These are phyloP conservation scores for Apiospora aurea DNA, from an alignment of 2,329 filamentous ascomycete genomes.

Conservation along the genomic window DNA sequence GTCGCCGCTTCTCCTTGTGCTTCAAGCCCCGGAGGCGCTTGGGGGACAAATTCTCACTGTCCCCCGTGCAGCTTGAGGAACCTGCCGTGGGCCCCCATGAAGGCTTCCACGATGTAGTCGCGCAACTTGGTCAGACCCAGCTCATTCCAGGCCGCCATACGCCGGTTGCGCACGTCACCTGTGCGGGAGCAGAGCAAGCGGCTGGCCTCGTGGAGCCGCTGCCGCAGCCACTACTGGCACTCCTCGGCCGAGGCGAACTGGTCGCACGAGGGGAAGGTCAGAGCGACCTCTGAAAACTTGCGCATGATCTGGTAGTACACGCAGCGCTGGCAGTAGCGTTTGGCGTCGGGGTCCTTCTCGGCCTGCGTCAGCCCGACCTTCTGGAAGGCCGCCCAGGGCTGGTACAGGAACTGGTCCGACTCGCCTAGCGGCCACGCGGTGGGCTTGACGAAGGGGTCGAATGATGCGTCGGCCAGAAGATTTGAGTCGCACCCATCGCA, in stretches of 20 bases:
- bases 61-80: no score
- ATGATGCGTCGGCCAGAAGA: not conserved
- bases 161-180: not conserved
- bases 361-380: not conserved
- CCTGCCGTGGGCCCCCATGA: no score
- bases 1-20: no score
- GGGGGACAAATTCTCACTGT: no score
- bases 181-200: not conserved
- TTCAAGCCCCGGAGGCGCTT: no score
- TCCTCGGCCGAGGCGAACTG: not conserved
- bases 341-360: not conserved
- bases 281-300: not conserved
- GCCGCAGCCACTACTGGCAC: no score
- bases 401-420: not conserved
- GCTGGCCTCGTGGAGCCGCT: not conserved
- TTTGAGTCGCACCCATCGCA: not conserved
- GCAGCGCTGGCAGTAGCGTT: not conserved
- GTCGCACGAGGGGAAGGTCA: not conserved
- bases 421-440: not conserved
- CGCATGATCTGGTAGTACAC: not conserved
- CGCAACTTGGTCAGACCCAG: no score
- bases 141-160: not conserved
- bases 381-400: not conserved
- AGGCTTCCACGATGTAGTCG: no score
- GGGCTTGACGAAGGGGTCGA: not conserved